Evolutionary conservation across 257 asterid species (phyloP), one percentile per base, ranked within the genome.

Genomic region (Scutellaria barbata): DNA sequence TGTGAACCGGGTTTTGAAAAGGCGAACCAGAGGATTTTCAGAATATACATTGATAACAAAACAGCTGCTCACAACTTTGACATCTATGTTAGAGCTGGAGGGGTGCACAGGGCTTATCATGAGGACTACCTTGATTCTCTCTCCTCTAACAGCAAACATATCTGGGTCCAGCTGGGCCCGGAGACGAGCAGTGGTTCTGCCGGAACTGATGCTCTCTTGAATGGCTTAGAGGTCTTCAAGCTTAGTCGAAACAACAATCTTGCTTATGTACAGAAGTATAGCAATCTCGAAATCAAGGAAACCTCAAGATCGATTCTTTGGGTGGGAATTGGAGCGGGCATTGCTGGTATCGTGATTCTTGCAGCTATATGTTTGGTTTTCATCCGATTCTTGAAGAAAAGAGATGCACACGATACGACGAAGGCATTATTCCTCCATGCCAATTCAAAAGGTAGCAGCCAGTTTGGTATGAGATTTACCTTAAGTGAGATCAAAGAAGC

Each of bases 81-180:
- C 64, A 73, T 89, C 37, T 87, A 77, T 59, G 74, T 52, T 14
- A 81, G 89, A 42, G 95, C 96, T 4, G 88, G 95, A 42, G 96
- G 95, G 35, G 83, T 71, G 77, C 86, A 89, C 79, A 79, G 42
- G 73, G 96, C 95, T 7, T 87, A 89, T 75, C 97, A 87, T 52
- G 92, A 85, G 84, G 92, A 89, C 74, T 89, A 82, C 63, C 41
- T 84, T 4, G 96, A 89, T 51, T 83, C 67, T 33, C 52, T 84
- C 60, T 74, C 95, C 7, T 68, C 81, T 6, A 53, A 35, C 25
- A 84, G 62, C 70, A 77, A 73, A 39, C 69, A 73, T 18, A 74
- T 89, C 5, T 87, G 95, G 96, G 82, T 89, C 43, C 96, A 89
- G 71, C 82, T 89, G 1, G 95, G 96, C 46, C 96, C 95, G 0